A percentile compares a stretch with the other conserved stretches of the same genome.
phyloP scores from a whole-genome alignment of 2,329 filamentous ascomycete genomes.

The Bipolaris victoriae region DNA sequence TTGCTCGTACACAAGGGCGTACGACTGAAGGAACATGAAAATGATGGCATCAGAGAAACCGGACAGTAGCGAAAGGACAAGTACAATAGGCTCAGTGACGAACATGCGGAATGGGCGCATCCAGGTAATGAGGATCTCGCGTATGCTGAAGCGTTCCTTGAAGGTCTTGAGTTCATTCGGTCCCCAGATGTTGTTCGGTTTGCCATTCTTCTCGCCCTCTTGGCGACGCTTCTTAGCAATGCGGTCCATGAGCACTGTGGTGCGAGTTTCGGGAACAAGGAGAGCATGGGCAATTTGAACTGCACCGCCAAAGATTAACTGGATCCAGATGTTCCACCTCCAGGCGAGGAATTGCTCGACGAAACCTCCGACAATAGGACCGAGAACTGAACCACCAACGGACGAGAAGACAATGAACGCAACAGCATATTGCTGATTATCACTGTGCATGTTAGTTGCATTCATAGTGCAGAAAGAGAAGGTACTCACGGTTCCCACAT shows the following conservation, averaged over 20 bases:
- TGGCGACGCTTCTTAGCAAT: slow-evolving; percentile 78
- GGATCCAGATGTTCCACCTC: slow-evolving; percentile 85
- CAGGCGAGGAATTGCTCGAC: slow-evolving; percentile 71
- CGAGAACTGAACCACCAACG: slow-evolving; percentile 76
- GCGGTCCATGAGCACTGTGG: slow-evolving; percentile 76
- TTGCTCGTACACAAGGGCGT: slow-evolving; percentile 69
- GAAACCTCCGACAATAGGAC: slow-evolving; percentile 80
- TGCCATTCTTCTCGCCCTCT: slow-evolving; percentile 64
- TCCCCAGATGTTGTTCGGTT: slow-evolving; percentile 69
- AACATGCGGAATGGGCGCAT: slow-evolving; percentile 73
- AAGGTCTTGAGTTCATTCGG: slow-evolving; percentile 68
- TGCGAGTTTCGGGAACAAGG: slow-evolving; percentile 77
- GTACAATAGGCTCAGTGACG: slow-evolving; percentile 75
- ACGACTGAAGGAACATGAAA: slow-evolving; percentile 79
- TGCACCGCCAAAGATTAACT: slow-evolving; percentile 77
- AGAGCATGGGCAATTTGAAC: slow-evolving; percentile 72
- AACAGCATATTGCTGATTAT: slow-evolving; percentile 73
- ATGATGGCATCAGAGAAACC: slow-evolving; percentile 79
- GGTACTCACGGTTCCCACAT: slow-evolving; percentile 55
- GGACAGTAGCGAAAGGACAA: slow-evolving; percentile 72
- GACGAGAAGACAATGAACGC: slow-evolving; percentile 73
- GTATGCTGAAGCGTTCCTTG: slow-evolving; percentile 46
- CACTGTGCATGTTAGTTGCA: slow-evolving; percentile 2
- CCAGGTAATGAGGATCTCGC: slow-evolving; percentile 59
- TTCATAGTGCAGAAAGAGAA: not conserved